Percentiles rank a stretch among this genome's conserved stretches.
Evolutionary conservation across 1,139 yeast species (phyloP).

Genomic region (Blastobotrys proliferans): DNA sequence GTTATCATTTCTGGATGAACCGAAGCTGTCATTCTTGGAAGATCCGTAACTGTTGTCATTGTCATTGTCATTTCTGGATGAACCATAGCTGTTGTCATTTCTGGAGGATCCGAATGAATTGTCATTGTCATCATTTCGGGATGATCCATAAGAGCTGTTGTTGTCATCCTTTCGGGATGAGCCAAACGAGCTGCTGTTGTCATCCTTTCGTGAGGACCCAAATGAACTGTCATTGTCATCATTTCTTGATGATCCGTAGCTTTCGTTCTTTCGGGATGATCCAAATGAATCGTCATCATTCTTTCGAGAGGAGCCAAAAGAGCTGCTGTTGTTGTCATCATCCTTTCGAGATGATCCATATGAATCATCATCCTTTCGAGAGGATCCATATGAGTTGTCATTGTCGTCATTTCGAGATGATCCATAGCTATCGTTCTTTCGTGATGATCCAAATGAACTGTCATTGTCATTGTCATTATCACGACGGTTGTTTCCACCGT

Average conservation of each 20-base stretch:
- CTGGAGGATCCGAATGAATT: background rate
- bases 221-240: background rate
- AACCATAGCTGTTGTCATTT: background rate
- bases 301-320: background rate
- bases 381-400: constrained; percentile 5
- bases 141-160: background rate
- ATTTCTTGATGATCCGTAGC: background rate
- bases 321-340: constrained; percentile 1
- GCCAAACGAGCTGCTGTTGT: constrained; percentile 2
- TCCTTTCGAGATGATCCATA: constrained; percentile 6
- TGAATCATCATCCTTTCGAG: constrained; percentile 4
- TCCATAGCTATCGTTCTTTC: background rate
- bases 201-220: background rate
- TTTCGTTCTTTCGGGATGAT: constrained; percentile 1
- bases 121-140: background rate
- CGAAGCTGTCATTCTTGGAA: background rate
- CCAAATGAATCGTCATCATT: constrained; percentile 7
- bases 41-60: background rate
- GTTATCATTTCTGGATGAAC: background rate
- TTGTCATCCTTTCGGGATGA: background rate
- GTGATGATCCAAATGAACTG: background rate
- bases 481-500: too few relatives aligned
- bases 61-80: background rate
- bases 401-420: background rate
- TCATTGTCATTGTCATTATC: background rate